Evolutionary conservation across 1,284 basidiomycete species (phyloP), one percentile per base, ranked within the genome.

Genomic region (Moesziomyces sp.): DNA sequence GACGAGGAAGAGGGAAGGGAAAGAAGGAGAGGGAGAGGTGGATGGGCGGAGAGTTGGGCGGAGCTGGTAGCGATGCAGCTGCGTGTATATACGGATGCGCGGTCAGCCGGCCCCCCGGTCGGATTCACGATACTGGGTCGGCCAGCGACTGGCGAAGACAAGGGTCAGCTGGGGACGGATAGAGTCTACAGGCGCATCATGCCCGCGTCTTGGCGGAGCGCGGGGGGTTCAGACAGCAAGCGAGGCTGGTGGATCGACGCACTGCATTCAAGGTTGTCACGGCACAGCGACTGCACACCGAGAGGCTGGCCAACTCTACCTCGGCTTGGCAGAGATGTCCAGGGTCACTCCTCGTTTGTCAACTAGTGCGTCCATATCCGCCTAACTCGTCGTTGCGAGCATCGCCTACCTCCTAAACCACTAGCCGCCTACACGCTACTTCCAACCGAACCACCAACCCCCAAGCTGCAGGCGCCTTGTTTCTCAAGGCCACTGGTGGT

Each of bases 11-110:
- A 35, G 35, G 35, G 16, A 0, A 24, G 35, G 23, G 48, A n/a
- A 30, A 40, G 26, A 18, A 19, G 9, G 19, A 11, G 49, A 38
- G 34, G 35, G 45, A 11, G 24, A 28, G 18, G 45, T 23, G 14
- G 45, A 8, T 49, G 47, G 21, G 30, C 18, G 35, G 13, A 18
- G 38, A 40, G 38, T 18, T 16, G 49, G 38, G 55, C 55, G 55
- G 55, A 58, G 47, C 55, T 58, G 42, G 40, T 16, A 24, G 28
- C 21, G 21, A 51, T 51, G 55, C 55, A 58, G 47, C 19, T 5
- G 30, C 9, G 26, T 58, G 55, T 58, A 58, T 58, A 58, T 50
- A 51, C 38, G 16, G 30, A 34, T 11, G 30, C 13, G 30, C 11
- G 30, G 6, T 34, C 30, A 34, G 30, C 30, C 30, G 28, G 30